These are phyloP conservation scores for Pharnaceum exiguum DNA, from an alignment of 148 eudicot genomes.

Conservation along the genomic window DNA sequence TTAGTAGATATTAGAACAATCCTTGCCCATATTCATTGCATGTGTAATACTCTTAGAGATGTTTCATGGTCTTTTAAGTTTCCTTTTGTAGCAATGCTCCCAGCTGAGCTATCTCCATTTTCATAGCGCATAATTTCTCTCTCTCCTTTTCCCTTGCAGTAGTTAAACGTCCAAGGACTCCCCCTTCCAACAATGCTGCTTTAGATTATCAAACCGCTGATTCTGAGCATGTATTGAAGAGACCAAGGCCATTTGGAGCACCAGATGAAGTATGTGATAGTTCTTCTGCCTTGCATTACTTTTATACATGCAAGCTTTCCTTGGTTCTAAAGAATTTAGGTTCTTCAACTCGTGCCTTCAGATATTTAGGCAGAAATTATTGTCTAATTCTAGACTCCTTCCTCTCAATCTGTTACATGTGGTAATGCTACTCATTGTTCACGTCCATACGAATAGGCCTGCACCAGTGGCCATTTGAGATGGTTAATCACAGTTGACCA, in stretches of 20 bases:
- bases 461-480: too few relatives aligned
- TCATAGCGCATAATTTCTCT: conserved; percentile 9
- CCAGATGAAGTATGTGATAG: conserved; percentile 57
- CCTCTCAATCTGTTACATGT: too few relatives aligned
- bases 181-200: conserved; percentile 55
- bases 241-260: conserved; percentile 63
- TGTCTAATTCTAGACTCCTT: too few relatives aligned
- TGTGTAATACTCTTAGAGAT: too few relatives aligned
- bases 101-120: not conserved
- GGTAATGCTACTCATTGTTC: too few relatives aligned
- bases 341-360: too few relatives aligned
- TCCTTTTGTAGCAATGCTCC: not conserved
- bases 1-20: not conserved
- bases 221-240: conserved; percentile 73
- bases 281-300: conserved; percentile 14
- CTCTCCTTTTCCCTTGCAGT: conserved; percentile 20
- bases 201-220: conserved; percentile 83
- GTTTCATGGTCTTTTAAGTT: too few relatives aligned
- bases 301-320: not conserved
- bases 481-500: too few relatives aligned
- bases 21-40: too few relatives aligned
- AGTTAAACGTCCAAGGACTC: conserved; percentile 72
- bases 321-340: too few relatives aligned
- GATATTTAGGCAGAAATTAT: too few relatives aligned
- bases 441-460: too few relatives aligned